Conservation (phyloP, 1,284 basidiomycete genomes). For the Filobasidium uniguttulatum region DNA sequence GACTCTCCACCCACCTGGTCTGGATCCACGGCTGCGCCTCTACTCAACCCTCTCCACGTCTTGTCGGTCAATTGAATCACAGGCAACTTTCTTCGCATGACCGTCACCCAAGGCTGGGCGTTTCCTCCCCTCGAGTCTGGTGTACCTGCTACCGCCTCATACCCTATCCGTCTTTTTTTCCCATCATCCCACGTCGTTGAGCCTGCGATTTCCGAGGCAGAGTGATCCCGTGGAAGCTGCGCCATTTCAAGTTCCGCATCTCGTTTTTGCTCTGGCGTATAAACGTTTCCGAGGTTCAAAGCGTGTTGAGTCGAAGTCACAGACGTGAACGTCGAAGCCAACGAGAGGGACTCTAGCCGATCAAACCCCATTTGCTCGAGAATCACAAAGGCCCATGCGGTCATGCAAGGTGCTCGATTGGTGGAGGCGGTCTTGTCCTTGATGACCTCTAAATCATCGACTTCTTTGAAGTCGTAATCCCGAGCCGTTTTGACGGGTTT, state of each 20-base stretch:
- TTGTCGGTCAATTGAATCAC: constrained; percentile 56
- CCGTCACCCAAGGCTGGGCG: constrained; percentile 78
- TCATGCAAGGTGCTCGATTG: constrained; percentile 89
- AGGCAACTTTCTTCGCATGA: constrained; percentile 75
- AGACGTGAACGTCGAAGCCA: constrained; percentile 82
- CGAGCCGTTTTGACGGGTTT: constrained; percentile 2
- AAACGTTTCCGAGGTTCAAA: constrained; percentile 56
- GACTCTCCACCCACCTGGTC: constrained; percentile 39
- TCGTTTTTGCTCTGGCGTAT: constrained; percentile 38
- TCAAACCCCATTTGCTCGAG: constrained; percentile 74
- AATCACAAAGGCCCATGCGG: constrained; percentile 76
- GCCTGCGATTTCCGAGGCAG: constrained; percentile 8
- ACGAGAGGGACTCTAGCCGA: constrained; percentile 60
- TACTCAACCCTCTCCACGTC: constrained; percentile 67
- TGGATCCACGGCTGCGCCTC: constrained; percentile 58
- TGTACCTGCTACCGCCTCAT: constrained; percentile 4
- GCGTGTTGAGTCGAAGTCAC: constrained; percentile 77
- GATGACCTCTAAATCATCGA: constrained; percentile 14
- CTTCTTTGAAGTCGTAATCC: constrained; percentile 14
- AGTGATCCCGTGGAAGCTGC: constrained; percentile 29
- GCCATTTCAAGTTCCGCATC: constrained; percentile 32
- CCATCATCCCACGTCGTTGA: constrained; percentile 8
- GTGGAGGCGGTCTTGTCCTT: constrained; percentile 41
- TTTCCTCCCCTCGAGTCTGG: constrained; percentile 38
- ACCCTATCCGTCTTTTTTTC: constrained; percentile 11